These are phyloP conservation scores for Alternaria brassicae DNA, from an alignment of 2,329 filamentous ascomycete species.

Conservation along the genomic window DNA sequence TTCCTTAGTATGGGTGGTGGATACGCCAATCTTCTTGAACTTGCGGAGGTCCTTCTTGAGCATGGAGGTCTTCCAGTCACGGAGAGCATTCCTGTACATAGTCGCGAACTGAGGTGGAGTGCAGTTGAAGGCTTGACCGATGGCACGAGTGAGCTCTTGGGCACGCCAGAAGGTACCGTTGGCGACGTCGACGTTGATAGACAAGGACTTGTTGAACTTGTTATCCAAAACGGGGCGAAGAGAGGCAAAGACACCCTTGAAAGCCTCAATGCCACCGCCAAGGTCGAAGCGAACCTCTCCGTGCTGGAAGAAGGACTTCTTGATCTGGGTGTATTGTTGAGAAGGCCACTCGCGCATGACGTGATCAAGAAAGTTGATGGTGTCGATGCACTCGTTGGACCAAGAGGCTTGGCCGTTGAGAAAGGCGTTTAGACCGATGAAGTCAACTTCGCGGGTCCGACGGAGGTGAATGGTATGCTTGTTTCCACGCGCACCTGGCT, in stretches of 20 bases:
- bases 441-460: conserved; percentile 71
- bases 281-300: conserved; percentile 61
- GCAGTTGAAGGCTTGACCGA: conserved; percentile 37
- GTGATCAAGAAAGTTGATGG: conserved; percentile 91
- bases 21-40: conserved; percentile 53
- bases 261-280: conserved; percentile 73
- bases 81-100: conserved; percentile 28
- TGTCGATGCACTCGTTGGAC: conserved; percentile 71
- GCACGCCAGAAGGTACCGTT: conserved; percentile 86
- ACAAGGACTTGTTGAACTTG: conserved; percentile 65
- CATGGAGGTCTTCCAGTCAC: conserved; percentile 35
- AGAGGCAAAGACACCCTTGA: conserved; percentile 89
- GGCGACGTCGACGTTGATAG: conserved; percentile 88
- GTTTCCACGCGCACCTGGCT: conserved; percentile 48
- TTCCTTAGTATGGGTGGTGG: conserved; percentile 48
- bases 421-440: conserved; percentile 71
- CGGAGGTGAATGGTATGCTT: conserved; percentile 68
- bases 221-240: conserved; percentile 73
- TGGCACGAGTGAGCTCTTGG: conserved; percentile 47
- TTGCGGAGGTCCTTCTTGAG: conserved; percentile 51
- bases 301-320: conserved; percentile 79
- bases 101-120: conserved; percentile 27
- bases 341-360: conserved; percentile 81
- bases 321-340: conserved; percentile 71
- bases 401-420: conserved; percentile 62